Evolutionary conservation across 495 filamentous ascomycete genomes (phyloP), one percentile per base, ranked within the genome.

Genomic region (Cercophora newfieldiana): DNA sequence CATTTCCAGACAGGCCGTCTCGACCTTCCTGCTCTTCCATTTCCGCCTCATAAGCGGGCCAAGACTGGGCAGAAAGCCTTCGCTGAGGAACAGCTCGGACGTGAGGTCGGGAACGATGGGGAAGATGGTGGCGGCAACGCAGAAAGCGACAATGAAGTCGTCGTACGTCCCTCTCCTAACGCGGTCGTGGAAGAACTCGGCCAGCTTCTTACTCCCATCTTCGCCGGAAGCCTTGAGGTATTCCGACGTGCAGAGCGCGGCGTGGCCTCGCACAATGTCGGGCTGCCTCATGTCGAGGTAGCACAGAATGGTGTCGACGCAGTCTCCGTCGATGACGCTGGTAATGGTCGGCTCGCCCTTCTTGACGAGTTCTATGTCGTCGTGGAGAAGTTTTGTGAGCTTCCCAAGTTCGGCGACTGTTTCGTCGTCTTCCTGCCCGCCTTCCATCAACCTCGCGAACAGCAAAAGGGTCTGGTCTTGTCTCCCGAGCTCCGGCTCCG

Each of bases 61-160:
- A 24, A 97, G 80, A 37, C 83, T 84, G 30, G 81, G 74, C 57
- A 95, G 81, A 71, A 98, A 97, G 2, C 89, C 91, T 51, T 94
- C 90, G 19, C 86, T 92, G 59, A 97, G 84, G 72, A 98, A 97
- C 37, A 98, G 80, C 59, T 83, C 79, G 3, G 90, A 83, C 2
- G 87, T 89, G 29, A 89, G 82, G 48, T 87, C 80, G 16, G 92
- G 88, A 1, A 88, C 87, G 60, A 99, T 82, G 1, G 94, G 93
- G 74, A 99, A 99, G 30, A 97, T 84, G 5, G 88, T 86, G 4
- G 92, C 86, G 2, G 92, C 91, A 21, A 92, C 93, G 55, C 94
- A 97, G 76, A 96, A 97, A 18, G 92, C 94, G 29, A 93, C 74
- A 51, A 87, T 85, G 67, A 84, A 84, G 74, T 86, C 83, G 65